A percentile compares a stretch with the other conserved stretches of the same genome.
phyloP scores from a whole-genome alignment of 108 stramenopile species.

The Chaetoceros tenuissimus region DNA sequence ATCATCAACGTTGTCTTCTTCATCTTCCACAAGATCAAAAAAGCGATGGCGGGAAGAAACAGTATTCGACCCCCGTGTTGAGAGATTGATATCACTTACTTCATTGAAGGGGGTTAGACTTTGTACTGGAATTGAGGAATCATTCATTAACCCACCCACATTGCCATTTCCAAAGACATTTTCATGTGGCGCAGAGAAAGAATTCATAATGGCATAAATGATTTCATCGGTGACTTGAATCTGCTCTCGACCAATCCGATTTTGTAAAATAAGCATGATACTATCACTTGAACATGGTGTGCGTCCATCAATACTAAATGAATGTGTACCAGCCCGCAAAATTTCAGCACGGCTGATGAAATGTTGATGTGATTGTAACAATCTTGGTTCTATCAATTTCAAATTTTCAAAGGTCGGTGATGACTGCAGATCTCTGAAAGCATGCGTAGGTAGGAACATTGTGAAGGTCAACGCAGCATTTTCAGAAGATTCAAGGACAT shows the following conservation, averaged over 20 bases:
- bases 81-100: neutral
- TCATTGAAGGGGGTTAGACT: constrained; percentile 4
- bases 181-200: constrained; percentile 9
- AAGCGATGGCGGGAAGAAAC: constrained; percentile 57
- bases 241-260: constrained; percentile 29
- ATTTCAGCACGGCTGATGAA: constrained; percentile 39
- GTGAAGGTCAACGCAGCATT: constrained; percentile 57
- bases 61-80: constrained; percentile 14
- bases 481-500: constrained; percentile 34
- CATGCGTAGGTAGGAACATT: constrained; percentile 49
- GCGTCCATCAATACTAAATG: constrained; percentile 18
- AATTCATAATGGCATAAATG: too few species aligned
- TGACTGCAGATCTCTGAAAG: constrained; percentile 39
- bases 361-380: constrained; percentile 32
- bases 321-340: constrained; percentile 44
- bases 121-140: constrained; percentile 5
- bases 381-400: constrained; percentile 49
- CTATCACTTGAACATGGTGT: constrained; percentile 21
- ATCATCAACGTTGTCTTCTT: constrained; percentile 39
- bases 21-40: constrained; percentile 77
- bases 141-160: neutral
- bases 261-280: constrained; percentile 61
- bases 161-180: constrained; percentile 19
- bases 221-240: constrained; percentile 29
- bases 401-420: constrained; percentile 39